Evolutionary conservation across 208 protist genomes (phyloP).

Genomic region (Crithidia expoeki): DNA sequence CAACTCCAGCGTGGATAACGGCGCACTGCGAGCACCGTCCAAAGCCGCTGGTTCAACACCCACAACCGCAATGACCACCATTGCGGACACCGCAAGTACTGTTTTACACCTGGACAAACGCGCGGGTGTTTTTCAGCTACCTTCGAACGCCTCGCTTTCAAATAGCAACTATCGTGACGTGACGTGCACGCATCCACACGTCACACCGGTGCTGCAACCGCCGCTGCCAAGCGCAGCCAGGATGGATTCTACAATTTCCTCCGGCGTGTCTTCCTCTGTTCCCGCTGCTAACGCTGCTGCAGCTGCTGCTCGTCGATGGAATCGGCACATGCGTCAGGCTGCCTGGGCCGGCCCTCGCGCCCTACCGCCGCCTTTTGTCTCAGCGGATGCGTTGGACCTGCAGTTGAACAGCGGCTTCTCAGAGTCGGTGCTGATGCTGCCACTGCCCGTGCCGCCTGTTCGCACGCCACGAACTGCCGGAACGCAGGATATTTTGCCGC

Average conservation of each 20-base stretch:
- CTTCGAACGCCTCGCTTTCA: not conserved
- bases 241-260: not conserved
- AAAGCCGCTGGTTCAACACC: not conserved
- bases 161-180: not conserved
- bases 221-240: not conserved
- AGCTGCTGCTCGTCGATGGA: constrained; percentile 6
- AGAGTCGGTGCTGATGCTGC: constrained; percentile 4
- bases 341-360: not conserved
- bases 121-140: no score
- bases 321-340: constrained; percentile 16
- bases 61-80: not conserved
- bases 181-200: constrained; percentile 1
- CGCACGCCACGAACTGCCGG: not conserved
- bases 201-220: constrained; percentile 8
- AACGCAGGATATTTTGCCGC: not conserved
- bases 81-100: not conserved
- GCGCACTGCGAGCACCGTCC: not conserved
- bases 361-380: constrained; percentile 14
- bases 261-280: not conserved
- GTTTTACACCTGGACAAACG: no score
- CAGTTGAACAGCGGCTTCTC: constrained; percentile 7
- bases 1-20: constrained; percentile 9
- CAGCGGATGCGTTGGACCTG: constrained; percentile 9
- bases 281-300: constrained; percentile 3
- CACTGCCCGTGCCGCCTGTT: not conserved